Base-by-base conservation (phyloP, 495 filamentous ascomycete species). In the Apodospora peruviana region DNA sequence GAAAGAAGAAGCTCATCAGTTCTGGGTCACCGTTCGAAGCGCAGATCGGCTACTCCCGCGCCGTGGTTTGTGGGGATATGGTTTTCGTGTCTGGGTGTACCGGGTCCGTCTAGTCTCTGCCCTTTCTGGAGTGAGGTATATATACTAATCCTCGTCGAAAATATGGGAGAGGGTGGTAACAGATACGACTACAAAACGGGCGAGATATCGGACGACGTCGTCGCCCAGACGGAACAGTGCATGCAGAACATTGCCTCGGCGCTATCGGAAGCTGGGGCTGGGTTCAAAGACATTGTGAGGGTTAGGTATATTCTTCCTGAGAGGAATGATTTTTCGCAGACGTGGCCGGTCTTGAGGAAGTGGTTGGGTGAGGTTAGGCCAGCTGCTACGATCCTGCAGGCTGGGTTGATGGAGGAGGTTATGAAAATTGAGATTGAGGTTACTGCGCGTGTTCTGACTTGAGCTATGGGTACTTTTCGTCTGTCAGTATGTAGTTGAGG, bases 341-440 rank as follows among this genome's bases (percentile, higher is more conserved):
- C 55, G 5, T 67, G 64, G 65, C 66, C 62, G 7, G 60, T 66
- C 1, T 58, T 70, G 36, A 54, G 51, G 47, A 62, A 57, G 52
- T 69, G 64, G 64, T 47, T 70, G 19, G 65, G 65, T 5, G 38
- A 59, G 9, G 62, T 60, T 8, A 45, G 69, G 24, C 69, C 69
- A 2, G 67, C 67, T n/a, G 67, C 67, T 14, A 72, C 65, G 8
- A 72, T 72, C 67, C 50, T 72, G 8, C 60, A 64, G 43, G 60
- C 69, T 7, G 62, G 58, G 17, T 42, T 72, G 47, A 65, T 72
- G 65, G 58, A 67, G 47, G 65, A 66, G 47, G 60, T 41, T 42
- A 72, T 72, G 69, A 60, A 57, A 60, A 62, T 72, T 43, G 69
- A 72, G 55, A 53, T 72, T 22, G 67, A 72, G 58, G 67, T 69